These are phyloP conservation scores for Chloris gayana DNA, from an alignment of 176 grass and related monocot species.

Conservation along the genomic window DNA sequence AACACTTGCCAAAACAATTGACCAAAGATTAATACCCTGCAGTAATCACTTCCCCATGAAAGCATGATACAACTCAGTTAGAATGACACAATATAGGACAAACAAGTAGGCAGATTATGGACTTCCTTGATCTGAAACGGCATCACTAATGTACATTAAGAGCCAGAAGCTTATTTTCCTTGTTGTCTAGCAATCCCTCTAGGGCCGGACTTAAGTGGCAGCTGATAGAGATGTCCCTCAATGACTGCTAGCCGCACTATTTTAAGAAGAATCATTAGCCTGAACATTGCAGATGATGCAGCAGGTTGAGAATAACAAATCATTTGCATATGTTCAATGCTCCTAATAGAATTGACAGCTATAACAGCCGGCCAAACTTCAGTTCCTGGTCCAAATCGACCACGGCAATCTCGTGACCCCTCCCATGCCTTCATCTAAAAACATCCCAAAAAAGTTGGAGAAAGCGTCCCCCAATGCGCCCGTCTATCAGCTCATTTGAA, in stretches of 20 bases:
- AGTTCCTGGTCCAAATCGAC: background rate
- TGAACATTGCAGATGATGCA: background rate
- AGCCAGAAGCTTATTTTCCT: background rate
- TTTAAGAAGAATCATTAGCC: background rate
- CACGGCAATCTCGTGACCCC: background rate
- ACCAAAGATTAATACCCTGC: background rate
- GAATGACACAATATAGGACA: background rate
- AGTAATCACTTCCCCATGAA: background rate
- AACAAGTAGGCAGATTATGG: background rate
- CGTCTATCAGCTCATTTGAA: background rate
- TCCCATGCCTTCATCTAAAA: background rate
- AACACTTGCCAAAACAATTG: background rate
- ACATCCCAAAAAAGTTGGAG: background rate
- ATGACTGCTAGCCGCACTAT: background rate
- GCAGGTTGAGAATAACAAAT: background rate
- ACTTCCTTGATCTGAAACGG: background rate
- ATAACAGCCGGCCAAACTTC: background rate
- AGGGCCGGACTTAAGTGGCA: background rate
- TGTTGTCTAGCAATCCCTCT: background rate
- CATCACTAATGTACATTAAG: too few relatives aligned
- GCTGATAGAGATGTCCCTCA: background rate
- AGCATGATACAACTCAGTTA: background rate
- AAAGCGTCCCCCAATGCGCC: background rate
- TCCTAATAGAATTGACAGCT: background rate
- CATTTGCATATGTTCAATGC: background rate